phyloP scores from a whole-genome alignment of 106 monocot species.

The Amphibolis antarctica region DNA sequence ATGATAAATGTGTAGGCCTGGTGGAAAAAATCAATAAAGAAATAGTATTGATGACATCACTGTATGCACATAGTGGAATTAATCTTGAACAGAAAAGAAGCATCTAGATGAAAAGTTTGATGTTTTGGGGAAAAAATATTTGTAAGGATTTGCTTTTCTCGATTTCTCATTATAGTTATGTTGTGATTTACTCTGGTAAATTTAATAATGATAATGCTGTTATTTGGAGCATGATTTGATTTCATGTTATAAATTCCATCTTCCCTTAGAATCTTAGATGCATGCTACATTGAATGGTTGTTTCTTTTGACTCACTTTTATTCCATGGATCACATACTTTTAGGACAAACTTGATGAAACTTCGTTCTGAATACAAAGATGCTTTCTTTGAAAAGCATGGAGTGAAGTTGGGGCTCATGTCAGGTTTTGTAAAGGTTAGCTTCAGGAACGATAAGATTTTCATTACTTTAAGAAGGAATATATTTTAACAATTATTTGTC shows the following conservation, averaged over 20 bases:
- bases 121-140: no score
- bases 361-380: conserved; percentile 92
- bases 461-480: not conserved
- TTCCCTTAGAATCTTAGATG: not conserved
- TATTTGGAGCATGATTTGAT: not conserved
- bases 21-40: no score
- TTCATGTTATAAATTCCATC: not conserved
- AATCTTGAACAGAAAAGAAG: no score
- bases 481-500: not conserved
- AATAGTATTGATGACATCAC: no score
- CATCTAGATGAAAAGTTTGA: no score
- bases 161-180: no score
- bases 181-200: no score
- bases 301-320: not conserved
- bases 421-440: conserved; percentile 83
- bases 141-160: no score
- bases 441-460: not conserved
- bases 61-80: no score
- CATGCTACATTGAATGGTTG: not conserved
- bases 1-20: no score
- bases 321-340: not conserved
- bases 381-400: conserved; percentile 81
- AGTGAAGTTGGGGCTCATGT: conserved; percentile 83
- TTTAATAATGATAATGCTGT: no score
- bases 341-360: conserved; percentile 99